Conservation (phyloP, 169 alveolate genomes). For the Plasmodium blacklocki region DNA sequence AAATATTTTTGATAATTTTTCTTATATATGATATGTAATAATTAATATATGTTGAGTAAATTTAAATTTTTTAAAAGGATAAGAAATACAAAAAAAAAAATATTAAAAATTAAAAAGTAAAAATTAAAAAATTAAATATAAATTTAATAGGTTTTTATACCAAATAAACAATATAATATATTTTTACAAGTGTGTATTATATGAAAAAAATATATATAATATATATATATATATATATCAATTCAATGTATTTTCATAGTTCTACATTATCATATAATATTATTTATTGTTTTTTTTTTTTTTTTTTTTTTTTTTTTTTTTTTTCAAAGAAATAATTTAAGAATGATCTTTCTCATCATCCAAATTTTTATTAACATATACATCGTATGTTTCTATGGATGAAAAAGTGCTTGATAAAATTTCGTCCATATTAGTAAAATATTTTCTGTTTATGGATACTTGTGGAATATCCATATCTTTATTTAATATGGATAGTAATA, state of each 20-base stretch:
- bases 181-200: neutral
- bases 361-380: slow-evolving; percentile 35
- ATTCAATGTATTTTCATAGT: neutral
- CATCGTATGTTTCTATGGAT: slow-evolving; percentile 1
- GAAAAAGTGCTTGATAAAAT: slow-evolving; percentile 27
- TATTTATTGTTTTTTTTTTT: neutral
- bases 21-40: too few species aligned
- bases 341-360: neutral
- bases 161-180: too few species aligned
- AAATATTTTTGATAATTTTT: too few species aligned
- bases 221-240: slow-evolving; percentile 4
- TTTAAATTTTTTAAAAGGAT: too few species aligned
- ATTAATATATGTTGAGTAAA: too few species aligned
- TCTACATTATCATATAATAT: too few species aligned
- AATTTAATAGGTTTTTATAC: too few species aligned
- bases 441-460: slow-evolving; percentile 37
- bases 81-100: too few species aligned
- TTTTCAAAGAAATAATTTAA: neutral
- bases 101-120: too few species aligned
- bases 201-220: neutral
- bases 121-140: too few species aligned
- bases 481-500: slow-evolving; percentile 44
- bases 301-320: neutral
- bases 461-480: slow-evolving; percentile 50
- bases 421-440: slow-evolving; percentile 55